Evolutionary conservation across 1,284 basidiomycete genomes (phyloP), one percentile per base, ranked within the genome.

Genomic region (Schizophyllum amplum): DNA sequence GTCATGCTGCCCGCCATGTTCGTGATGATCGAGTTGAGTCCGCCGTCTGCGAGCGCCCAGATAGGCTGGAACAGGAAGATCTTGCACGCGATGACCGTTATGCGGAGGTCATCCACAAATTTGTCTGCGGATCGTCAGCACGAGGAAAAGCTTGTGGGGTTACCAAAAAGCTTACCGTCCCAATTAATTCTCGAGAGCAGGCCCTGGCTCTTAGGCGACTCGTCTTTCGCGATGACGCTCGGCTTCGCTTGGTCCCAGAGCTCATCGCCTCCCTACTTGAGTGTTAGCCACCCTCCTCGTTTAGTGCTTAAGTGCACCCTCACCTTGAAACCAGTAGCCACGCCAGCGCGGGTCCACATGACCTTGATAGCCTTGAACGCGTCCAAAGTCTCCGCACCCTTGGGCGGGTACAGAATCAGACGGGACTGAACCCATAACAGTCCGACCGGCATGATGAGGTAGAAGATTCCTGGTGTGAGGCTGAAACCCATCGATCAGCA

Each of bases 81-180:
- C 54, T 64, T 64, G 59, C 66, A 67, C 2, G 66, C 77, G 74
- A 65, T 74, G 65, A 55, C 64, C 0, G 75, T 78, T 60, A 78
- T 69, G 27, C 72, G 69, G 52, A 81, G 73, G 63, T 81, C 79
- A 52, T 77, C 76, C 17, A 81, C 77, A 63, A 71, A 77, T 57
- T 61, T 22, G 26, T 46, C 50, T 23, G 20, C 20, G 4, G 26
- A 15, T 47, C 6, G 11, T 54, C 4, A 27, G 20, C 17, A 20
- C 47, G 20, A 53, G 7, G 24, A 20, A 33, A 33, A 13, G 27
- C 13, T 33, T 13, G 6, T 33, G 13, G 7, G 27, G 9, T 20
- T 47, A 17, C n/a, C 21, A 48, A 1, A 22, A n/a, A 53, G 20
- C 17, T 55, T 24, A 61, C 60, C 65, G 56, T 73, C 72, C 33